phyloP scores from a whole-genome alignment of 768 basidiomycete species.

The Mycena rebaudengoi region DNA sequence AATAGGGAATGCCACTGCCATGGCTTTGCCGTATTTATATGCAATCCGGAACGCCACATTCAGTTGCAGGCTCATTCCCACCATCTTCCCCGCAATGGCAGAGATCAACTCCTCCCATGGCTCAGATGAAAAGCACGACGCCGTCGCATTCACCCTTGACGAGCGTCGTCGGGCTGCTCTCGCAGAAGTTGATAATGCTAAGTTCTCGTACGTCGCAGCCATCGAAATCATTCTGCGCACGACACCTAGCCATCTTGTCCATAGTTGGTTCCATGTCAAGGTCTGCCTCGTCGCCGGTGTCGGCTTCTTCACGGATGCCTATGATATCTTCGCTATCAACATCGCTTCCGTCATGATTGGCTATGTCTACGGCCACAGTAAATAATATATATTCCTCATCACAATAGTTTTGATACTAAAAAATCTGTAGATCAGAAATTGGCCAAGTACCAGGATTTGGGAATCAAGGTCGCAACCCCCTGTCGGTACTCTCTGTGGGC shows the following conservation, averaged over 20 bases:
- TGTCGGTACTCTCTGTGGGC: conserved; percentile 78
- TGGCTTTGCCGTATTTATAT: too few relatives aligned
- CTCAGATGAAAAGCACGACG: conserved; percentile 40
- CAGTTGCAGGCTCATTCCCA: too few relatives aligned
- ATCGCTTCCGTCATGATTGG: neutral
- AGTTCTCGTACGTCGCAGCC: conserved; percentile 69
- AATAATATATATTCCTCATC: neutral
- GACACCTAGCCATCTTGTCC: conserved; percentile 7
- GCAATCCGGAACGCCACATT: too few relatives aligned
- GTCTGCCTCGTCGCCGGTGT: conserved; percentile 76
- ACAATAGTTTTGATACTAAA: conserved; percentile 28
- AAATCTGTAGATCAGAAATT: conserved; percentile 42
- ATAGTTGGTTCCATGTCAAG: conserved; percentile 87
- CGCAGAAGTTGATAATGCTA: conserved; percentile 86
- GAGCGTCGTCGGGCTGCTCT: conserved; percentile 83
- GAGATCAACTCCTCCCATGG: conserved; percentile 49
- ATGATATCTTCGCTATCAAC: conserved; percentile 29
- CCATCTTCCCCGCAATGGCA: conserved; percentile 42
- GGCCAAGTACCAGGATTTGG: conserved; percentile 73
- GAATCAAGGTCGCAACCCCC: conserved; percentile 82
- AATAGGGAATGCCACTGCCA: too few relatives aligned
- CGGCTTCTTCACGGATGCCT: conserved; percentile 93
- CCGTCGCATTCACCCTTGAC: conserved; percentile 58
- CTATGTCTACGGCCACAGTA: neutral
- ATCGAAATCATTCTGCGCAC: too few relatives aligned